Evolutionary conservation across 2,329 filamentous ascomycete species (phyloP).

Genomic region (Mollisiaceae sp.): DNA sequence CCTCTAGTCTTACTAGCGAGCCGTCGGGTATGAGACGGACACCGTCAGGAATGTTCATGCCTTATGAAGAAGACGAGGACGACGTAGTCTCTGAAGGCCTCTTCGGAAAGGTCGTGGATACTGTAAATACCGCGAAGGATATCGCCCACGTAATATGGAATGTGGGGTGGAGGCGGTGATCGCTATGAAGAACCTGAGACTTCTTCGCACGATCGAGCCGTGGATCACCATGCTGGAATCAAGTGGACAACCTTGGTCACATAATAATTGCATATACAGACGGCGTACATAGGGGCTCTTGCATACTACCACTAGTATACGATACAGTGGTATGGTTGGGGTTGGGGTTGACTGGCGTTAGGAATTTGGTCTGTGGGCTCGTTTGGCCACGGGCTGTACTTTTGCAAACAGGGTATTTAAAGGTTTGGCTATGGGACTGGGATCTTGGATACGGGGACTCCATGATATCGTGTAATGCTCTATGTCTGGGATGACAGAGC

Average conservation of each 20-base stretch:
- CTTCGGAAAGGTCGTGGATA: constrained; percentile 45
- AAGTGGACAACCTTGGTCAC: constrained; percentile 16
- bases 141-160: constrained; percentile 77
- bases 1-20: constrained; percentile 52
- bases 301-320: constrained; percentile 25
- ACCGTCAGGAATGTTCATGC: constrained; percentile 90
- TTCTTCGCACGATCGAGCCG: background rate
- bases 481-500: background rate
- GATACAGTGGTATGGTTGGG: background rate
- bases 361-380: background rate
- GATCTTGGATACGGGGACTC: background rate
- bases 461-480: background rate
- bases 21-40: constrained; percentile 73
- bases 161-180: constrained; percentile 46
- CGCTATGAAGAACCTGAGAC: constrained; percentile 24
- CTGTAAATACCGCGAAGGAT: constrained; percentile 70
- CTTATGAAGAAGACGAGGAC: constrained; percentile 76
- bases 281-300: constrained; percentile 26
- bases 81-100: constrained; percentile 63
- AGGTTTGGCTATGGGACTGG: background rate
- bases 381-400: background rate
- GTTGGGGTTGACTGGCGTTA: constrained; percentile 1
- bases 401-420: constrained; percentile 7
- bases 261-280: constrained; percentile 31
- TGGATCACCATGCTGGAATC: constrained; percentile 4